Percentiles rank a stretch among this genome's conserved stretches.
Conservation (phyloP, 1,284 basidiomycete genomes). For the Phenoliferia sp. region DNA sequence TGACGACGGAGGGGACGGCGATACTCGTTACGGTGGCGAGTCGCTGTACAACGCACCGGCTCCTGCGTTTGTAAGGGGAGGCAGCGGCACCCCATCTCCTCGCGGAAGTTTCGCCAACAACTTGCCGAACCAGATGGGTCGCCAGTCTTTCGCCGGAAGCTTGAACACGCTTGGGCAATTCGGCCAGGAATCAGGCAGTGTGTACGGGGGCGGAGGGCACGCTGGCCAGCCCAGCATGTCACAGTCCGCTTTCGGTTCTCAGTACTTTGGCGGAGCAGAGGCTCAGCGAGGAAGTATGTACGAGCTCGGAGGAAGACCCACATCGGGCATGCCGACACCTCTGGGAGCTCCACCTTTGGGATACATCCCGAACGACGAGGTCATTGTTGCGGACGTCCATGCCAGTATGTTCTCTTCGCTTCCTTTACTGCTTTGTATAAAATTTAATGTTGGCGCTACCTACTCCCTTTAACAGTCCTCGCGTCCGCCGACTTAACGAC, state of each 20-base stretch:
- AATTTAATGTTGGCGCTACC: no score
- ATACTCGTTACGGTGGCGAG: constrained; percentile 72
- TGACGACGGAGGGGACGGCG: constrained; percentile 49
- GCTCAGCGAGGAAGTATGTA: no score
- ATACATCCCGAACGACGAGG: constrained; percentile 23
- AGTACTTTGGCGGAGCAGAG: constrained; percentile 10
- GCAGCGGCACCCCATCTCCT: constrained; percentile 57
- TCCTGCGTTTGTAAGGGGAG: constrained; percentile 31
- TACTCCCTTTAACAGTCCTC: constrained; percentile 57
- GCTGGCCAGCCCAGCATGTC: neutral
- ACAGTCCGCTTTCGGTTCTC: neutral
- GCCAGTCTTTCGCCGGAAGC: neutral
- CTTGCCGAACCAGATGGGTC: neutral
- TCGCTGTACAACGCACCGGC: constrained; percentile 66
- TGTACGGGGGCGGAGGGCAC: neutral
- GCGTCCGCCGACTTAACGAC: constrained; percentile 73
- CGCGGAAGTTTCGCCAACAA: constrained; percentile 47
- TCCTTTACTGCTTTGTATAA: neutral
- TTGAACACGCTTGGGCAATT: constrained; percentile 4
- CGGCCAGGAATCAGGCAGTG: neutral
- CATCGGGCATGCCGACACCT: constrained; percentile 1
- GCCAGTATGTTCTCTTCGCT: constrained; percentile 13
- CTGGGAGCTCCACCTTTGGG: neutral
- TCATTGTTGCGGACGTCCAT: constrained; percentile 30
- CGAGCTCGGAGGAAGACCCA: no score